Evolutionary conservation across 2,329 filamentous ascomycete genomes (phyloP).

Genomic region (Verticillium tricorpus): DNA sequence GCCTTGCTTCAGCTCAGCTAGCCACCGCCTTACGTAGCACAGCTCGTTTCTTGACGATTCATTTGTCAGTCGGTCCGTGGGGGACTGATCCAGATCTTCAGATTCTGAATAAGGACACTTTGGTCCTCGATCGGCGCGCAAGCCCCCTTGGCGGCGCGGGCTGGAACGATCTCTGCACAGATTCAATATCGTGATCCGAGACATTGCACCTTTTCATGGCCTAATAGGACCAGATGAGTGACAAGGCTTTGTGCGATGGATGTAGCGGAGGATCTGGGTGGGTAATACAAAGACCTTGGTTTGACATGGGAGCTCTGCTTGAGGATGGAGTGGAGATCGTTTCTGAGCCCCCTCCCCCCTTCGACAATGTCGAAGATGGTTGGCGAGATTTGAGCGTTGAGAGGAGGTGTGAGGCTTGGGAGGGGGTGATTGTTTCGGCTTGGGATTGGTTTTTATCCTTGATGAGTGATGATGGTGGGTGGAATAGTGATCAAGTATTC

Average conservation of each 20-base stretch:
- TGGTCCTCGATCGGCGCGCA: background rate
- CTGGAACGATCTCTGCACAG: background rate
- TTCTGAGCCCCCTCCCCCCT: background rate
- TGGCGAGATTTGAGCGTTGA: constrained; percentile 6
- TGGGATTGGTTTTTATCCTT: constrained; percentile 15
- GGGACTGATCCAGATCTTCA: background rate
- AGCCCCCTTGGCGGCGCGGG: background rate
- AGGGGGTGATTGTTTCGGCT: background rate
- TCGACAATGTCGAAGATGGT: constrained; percentile 6
- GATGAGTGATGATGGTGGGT: constrained; percentile 7
- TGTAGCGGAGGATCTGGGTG: background rate
- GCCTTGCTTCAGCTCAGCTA: background rate
- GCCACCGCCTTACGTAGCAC: background rate
- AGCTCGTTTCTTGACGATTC: background rate
- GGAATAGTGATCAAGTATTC: constrained; percentile 7
- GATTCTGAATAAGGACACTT: background rate
- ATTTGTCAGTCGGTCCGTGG: background rate
- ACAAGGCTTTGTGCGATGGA: background rate
- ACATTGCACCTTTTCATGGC: constrained; percentile 6
- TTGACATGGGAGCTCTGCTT: background rate
- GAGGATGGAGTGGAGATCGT: background rate
- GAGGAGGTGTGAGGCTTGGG: background rate
- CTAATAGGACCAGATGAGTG: background rate
- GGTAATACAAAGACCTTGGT: background rate
- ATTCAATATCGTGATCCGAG: constrained; percentile 9